These are phyloP conservation scores for Pachysolen tannophilus DNA, from an alignment of 805 yeast genomes.

Conservation along the genomic window DNA sequence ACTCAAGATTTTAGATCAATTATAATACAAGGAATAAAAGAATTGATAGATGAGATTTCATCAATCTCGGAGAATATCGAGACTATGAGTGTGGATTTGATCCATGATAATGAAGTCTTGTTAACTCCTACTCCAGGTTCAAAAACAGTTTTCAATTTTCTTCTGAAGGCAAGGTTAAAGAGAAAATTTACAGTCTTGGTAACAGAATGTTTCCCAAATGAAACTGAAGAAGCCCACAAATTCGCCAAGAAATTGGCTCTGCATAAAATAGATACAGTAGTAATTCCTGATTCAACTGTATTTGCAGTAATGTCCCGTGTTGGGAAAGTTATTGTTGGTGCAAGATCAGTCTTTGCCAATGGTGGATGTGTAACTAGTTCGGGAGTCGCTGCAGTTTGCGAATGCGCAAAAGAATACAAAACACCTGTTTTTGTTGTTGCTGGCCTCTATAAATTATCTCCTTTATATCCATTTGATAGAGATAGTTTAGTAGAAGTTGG, in stretches of 20 bases:
- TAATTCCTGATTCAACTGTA: slow-evolving; percentile 88
- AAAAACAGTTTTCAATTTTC: slow-evolving; percentile 77
- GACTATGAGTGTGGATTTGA: slow-evolving; percentile 83
- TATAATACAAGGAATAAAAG: slow-evolving; percentile 87
- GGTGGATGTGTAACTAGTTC: slow-evolving; percentile 90
- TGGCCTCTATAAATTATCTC: slow-evolving; percentile 88
- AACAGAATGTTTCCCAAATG: slow-evolving; percentile 89
- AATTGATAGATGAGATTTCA: slow-evolving; percentile 83
- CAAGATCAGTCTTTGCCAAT: slow-evolving; percentile 88
- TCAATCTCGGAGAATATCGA: slow-evolving; percentile 88
- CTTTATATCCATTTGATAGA: slow-evolving; percentile 83
- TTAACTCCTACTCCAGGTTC: slow-evolving; percentile 95
- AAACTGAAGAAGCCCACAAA: slow-evolving; percentile 63
- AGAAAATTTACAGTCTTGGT: slow-evolving; percentile 88
- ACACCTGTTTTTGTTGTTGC: slow-evolving; percentile 97
- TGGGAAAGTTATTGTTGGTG: slow-evolving; percentile 91
- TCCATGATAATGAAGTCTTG: slow-evolving; percentile 82
- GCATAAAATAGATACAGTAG: slow-evolving; percentile 81
- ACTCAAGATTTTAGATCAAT: slow-evolving; percentile 70
- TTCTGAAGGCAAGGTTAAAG: slow-evolving; percentile 79
- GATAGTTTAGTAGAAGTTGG: slow-evolving; percentile 85
- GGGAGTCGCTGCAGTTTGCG: slow-evolving; percentile 90
- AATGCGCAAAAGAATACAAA: slow-evolving; percentile 88
- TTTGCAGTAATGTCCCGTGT: slow-evolving; percentile 97
- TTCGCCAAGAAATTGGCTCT: slow-evolving; percentile 76